Evolutionary conservation across 2,329 filamentous ascomycete species (phyloP), one percentile per base, ranked within the genome.

Genomic region (Fusarium cicatricum): DNA sequence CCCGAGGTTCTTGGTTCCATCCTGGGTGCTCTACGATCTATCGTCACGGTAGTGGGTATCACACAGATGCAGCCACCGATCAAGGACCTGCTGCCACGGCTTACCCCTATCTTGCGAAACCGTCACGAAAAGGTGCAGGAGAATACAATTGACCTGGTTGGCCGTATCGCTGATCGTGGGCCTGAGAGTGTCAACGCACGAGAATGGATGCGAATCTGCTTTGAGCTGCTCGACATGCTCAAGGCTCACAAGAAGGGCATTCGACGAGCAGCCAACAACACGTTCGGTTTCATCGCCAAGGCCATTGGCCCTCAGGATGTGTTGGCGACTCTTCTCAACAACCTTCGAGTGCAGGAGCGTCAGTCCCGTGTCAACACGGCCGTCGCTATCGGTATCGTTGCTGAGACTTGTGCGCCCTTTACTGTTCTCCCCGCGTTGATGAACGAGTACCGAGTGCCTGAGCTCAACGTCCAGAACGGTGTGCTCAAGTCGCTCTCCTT

Each of bases 201-300:
- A 70, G 95, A 99, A 77, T 99, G 95, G 95, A 99, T 99, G 96
- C 89, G 95, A 73, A 99, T 99, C 74, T 99, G 95, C 79, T 99
- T 99, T 76, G 95, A 99, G 79, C 82, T 99, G 48, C 86, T 99
- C 26, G 95, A 99, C 77, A 99, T 99, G 95, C 85, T 99, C 70
- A 99, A 99, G 78, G 95, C 95, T 7, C 95, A 99, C 82, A 99
- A 99, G 80, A 99, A 99, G 83, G 96, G 95, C 64, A 99, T 99
- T 67, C 90, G 95, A 64, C 90, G 95, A 75, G 95, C 95, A 17
- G 96, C 95, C 68, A 99, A 99, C 85, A 99, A 99, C 81, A 99
- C 95, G 0, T 99, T 99, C 70, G 95, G 95, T 74, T 99, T 97
- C 83, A 99, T 99, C 70, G 95, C 95, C 73, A 99, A 99, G 78